Base-by-base conservation (phyloP, 352 stramenopile species). In the Thraustochytrium sp. region DNA sequence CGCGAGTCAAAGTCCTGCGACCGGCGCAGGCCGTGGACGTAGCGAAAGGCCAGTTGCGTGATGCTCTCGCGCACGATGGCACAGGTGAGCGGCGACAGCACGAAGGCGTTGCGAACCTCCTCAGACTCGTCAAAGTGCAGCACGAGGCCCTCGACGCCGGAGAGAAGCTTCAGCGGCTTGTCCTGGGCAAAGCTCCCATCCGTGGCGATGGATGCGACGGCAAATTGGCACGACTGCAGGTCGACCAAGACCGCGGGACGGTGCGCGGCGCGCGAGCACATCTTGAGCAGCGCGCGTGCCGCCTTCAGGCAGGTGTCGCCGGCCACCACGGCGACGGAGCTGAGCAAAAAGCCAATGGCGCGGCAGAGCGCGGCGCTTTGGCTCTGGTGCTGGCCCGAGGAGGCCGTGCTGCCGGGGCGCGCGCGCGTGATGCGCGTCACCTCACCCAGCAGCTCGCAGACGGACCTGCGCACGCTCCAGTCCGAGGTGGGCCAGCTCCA, bases 91-190 rank as follows among this genome's bases (percentile, higher is more conserved):
- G 59, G 59, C 26, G 59, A 72, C 9, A 72, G 9, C 0, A 72
- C 26, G 26, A 72, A 72, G 11, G 59, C 59, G 59, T 72, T 13
- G 9, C 40, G 59, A 55, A 72, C 59, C 40, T 72, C 59, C 59
- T 72, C 59, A 18, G 59, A 21, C 40, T 72, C 59, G 26, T 72
- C 59, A 72, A 72, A 72, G 59, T 72, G 59, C 21, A 72, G 40
- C 16, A 72, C 59, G 26, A 72, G 59, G 36, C 59, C 59, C n/a
- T 72, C 59, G 36, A 72, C 59, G 59, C 59, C 59, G 9, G 59
- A 44, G 26, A 72, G 59, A 9, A 72, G 5, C 59, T 72, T 72
- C 26, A 72, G 26, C 36, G 42, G 59, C 36, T 72, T 72, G 36
- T 72, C 59, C 26, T 55, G 13, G 26, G 26, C 8, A 46, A 72